Evolutionary conservation across 2,329 filamentous ascomycete genomes (phyloP).

Genomic region (Ceratocystis lukuohia): DNA sequence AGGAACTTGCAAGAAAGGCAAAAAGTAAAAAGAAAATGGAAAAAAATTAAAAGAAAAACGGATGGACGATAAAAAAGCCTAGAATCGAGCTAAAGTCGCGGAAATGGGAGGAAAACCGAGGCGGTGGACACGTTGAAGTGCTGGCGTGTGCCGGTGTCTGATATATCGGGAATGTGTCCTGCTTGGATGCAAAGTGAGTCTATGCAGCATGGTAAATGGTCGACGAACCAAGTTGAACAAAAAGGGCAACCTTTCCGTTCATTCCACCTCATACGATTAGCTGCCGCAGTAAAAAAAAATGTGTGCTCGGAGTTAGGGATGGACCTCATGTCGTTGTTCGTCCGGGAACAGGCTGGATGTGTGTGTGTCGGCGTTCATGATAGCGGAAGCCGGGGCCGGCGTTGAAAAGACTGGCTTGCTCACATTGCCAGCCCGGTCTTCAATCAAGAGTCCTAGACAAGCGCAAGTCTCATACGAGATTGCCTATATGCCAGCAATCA

Average conservation of each 20-base stretch:
- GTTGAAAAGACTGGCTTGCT: not conserved
- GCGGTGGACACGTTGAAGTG: not conserved
- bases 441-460: slow-evolving; percentile 14
- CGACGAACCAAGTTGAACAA: slow-evolving; percentile 7
- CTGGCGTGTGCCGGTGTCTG: not conserved
- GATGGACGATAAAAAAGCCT: not conserved
- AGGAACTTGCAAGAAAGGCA: not conserved
- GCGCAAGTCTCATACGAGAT: not conserved
- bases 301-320: too few species aligned
- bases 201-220: slow-evolving; percentile 7
- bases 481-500: slow-evolving; percentile 15
- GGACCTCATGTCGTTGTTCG: not conserved
- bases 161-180: slow-evolving; percentile 5
- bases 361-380: not conserved
- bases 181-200: slow-evolving; percentile 11
- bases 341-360: not conserved
- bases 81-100: slow-evolving; percentile 1
- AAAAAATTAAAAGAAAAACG: not conserved
- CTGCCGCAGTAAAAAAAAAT: not conserved
- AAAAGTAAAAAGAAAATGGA: not conserved
- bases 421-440: not conserved
- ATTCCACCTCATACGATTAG: not conserved
- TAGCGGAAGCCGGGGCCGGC: not conserved
- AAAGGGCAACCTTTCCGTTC: not conserved
- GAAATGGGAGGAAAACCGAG: not conserved